Base-by-base conservation (phyloP, 306 rosid genomes). In the Bauhinia variegata region DNA sequence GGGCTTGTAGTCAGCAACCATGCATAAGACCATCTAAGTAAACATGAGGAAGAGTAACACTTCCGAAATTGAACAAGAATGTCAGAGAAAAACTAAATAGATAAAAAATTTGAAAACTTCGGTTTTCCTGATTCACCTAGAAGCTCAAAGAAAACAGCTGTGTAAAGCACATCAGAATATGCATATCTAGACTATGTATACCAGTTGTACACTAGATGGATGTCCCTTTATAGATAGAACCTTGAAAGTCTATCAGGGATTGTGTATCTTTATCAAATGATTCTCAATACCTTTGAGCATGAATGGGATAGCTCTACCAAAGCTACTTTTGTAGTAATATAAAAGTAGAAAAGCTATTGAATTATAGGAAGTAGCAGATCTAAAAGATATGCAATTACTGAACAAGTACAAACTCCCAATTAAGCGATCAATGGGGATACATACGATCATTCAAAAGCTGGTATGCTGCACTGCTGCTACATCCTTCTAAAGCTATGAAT, bases 391-490 rank as follows among this genome's bases (percentile, higher is more conserved):
- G 36, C 19, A 71, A 48, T 43, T 23, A 63, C 31, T 54, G 14
- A 51, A 68, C 49, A 67, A 12, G 71, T 31, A 42, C 46, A 77
- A 71, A 55, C 47, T 28, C 11, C 59, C 3, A 5, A 23, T 23
- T 37, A 53, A 71, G 51, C 12, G 65, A 23, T 23, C 43, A n/a
- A n/a, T 11, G 31, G 50, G 43, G 42, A 80, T 33, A 79, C 95
- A 61, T 80, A 88, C 89, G 91, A 30, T 85, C 75, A 69, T 60
- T 75, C 61, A 85, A 82, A 74, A 88, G 84, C 71, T 65, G 85
- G 47, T 72, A 70, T 69, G 95, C 95, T 57, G 77, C 79, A 66
- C 95, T 77, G 70, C 28, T 38, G 72, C 83, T 72, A 63, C 95
- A 88, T 19, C 95, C 91, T 57, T 85, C 80, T 67, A 88, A 41